A percentile compares a stretch with the other conserved stretches of the same genome.
Evolutionary conservation across 169 alveolate species (phyloP).

Genomic region (Plasmodium knowlesi): DNA sequence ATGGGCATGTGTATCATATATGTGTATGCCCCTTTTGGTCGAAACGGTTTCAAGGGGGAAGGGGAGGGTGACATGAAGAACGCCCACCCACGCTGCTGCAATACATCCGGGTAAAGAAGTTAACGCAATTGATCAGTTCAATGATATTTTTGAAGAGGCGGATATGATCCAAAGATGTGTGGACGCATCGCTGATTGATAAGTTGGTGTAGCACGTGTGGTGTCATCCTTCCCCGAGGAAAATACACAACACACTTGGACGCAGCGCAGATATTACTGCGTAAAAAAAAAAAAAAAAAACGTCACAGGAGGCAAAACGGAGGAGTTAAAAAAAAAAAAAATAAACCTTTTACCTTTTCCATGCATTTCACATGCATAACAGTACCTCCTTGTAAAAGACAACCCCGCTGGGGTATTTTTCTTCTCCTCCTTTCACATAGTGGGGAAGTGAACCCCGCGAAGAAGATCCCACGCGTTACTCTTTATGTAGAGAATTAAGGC

Average conservation of each 20-base stretch:
- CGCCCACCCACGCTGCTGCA: not conserved
- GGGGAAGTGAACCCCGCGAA: constrained; percentile 22
- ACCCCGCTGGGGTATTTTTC: not conserved
- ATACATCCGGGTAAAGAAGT: not conserved
- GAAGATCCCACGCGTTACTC: constrained; percentile 26
- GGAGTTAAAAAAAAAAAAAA: not conserved
- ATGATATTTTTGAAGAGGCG: not conserved
- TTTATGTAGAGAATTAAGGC: constrained; percentile 15
- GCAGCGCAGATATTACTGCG: not conserved
- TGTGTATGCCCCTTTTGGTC: not conserved
- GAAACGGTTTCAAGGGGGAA: not conserved
- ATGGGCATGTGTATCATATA: not conserved
- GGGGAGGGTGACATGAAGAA: not conserved
- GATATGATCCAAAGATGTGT: not conserved
- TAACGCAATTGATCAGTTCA: not conserved
- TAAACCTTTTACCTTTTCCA: not conserved
- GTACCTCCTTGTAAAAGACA: no score
- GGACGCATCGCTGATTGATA: not conserved
- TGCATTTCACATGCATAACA: not conserved
- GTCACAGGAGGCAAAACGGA: not conserved
- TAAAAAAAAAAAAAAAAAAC: no score
- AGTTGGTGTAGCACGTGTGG: no score
- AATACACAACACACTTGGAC: not conserved
- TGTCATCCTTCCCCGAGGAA: no score
- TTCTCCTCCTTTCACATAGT: not conserved